A percentile compares a stretch with the other conserved stretches of the same genome.
Evolutionary conservation across 1,139 yeast genomes (phyloP).

Genomic region (Suhomyces guaymorum): DNA sequence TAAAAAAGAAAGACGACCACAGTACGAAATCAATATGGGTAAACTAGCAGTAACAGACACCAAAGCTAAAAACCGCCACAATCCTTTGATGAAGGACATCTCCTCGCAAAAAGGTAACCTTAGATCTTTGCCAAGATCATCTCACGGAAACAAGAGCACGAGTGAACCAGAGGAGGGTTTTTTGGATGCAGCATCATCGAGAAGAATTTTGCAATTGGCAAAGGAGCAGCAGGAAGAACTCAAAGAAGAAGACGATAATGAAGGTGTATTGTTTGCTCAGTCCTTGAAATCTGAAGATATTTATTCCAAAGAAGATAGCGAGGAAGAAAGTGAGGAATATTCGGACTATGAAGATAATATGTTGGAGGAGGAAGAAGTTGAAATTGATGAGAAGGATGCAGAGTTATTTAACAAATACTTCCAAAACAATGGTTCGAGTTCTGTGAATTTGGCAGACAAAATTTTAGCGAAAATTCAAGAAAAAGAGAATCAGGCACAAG

Average conservation of each 20-base stretch:
- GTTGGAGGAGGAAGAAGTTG: conserved; percentile 58
- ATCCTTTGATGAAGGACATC: conserved; percentile 76
- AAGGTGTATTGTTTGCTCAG: conserved; percentile 23
- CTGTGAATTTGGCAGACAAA: conserved; percentile 82
- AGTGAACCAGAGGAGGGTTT: conserved; percentile 59
- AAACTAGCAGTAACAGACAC: conserved; percentile 53
- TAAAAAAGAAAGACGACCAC: too few relatives aligned
- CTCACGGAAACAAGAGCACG: conserved; percentile 23
- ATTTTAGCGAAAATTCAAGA: conserved; percentile 86
- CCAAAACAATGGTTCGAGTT: conserved; percentile 39
- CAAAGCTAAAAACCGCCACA: conserved; percentile 61
- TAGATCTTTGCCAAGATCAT: conserved; percentile 41
- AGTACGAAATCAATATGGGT: conserved; percentile 66
- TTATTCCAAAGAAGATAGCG: conserved; percentile 36
- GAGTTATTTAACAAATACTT: conserved; percentile 69
- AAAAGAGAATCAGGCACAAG: conserved; percentile 50
- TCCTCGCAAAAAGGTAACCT: conserved; percentile 72
- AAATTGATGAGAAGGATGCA: conserved; percentile 69
- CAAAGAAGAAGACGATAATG: conserved; percentile 55
- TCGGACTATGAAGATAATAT: conserved; percentile 47
- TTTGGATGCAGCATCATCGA: conserved; percentile 79
- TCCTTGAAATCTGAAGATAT: conserved; percentile 27
- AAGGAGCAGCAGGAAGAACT: conserved; percentile 90
- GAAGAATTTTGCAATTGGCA: conserved; percentile 85
- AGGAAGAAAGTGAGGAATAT: conserved; percentile 45